A percentile compares a stretch with the other conserved stretches of the same genome.
Conservation (phyloP, 2,329 filamentous ascomycete species). For the Verticillium alfalfae region DNA sequence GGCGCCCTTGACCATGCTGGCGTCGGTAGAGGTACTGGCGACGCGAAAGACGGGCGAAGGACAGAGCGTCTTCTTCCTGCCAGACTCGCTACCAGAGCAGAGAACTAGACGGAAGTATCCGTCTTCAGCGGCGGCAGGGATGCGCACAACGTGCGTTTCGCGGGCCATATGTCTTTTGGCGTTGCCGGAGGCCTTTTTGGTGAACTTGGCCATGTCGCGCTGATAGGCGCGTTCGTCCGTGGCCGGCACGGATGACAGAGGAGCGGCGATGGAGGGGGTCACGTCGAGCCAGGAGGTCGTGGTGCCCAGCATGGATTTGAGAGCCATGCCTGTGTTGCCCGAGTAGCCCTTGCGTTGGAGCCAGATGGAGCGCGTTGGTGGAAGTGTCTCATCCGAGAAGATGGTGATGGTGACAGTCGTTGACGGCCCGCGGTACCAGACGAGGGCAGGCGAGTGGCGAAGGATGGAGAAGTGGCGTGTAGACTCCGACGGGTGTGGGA, state of each 20-base stretch:
- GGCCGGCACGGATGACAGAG: slow-evolving; percentile 41
- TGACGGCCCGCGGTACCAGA: slow-evolving; percentile 60
- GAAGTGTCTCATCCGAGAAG: slow-evolving; percentile 53
- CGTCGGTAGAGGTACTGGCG: slow-evolving; percentile 58
- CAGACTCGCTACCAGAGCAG: slow-evolving; percentile 36
- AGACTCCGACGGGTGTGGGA: slow-evolving; percentile 58
- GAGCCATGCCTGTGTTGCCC: slow-evolving; percentile 62
- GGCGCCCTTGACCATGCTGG: slow-evolving; percentile 58
- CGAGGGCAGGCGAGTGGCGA: slow-evolving; percentile 57
- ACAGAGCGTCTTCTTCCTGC: slow-evolving; percentile 54
- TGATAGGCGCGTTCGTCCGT: slow-evolving; percentile 62
- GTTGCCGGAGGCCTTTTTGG: slow-evolving; percentile 46
- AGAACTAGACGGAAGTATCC: slow-evolving; percentile 66
- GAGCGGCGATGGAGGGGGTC: slow-evolving; percentile 48
- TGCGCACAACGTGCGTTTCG: slow-evolving; percentile 60
- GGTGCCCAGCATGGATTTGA: slow-evolving; percentile 57
- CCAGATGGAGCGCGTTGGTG: slow-evolving; percentile 56
- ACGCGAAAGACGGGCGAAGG: slow-evolving; percentile 63
- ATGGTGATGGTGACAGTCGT: slow-evolving; percentile 62
- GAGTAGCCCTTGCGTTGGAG: slow-evolving; percentile 64
- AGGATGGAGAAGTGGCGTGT: slow-evolving; percentile 62
- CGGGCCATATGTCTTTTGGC: slow-evolving; percentile 44
- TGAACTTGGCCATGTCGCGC: slow-evolving; percentile 60
- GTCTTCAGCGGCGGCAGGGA: slow-evolving; percentile 57
- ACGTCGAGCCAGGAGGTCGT: slow-evolving; percentile 62